phyloP scores from a whole-genome alignment of 2,329 filamentous ascomycete species.

The Aspergillus sp. region DNA sequence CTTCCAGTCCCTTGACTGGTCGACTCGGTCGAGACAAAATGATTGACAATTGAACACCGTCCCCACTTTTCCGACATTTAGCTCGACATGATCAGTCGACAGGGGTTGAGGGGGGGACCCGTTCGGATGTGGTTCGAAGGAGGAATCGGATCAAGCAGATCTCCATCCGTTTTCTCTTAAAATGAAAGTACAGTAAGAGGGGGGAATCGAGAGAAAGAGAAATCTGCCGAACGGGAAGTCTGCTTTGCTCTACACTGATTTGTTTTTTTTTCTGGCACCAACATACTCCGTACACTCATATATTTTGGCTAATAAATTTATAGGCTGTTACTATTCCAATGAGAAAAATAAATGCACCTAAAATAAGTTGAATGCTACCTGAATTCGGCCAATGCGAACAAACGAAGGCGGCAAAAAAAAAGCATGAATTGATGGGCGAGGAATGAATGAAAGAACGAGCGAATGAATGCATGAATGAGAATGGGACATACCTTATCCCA shows the following conservation, averaged over 20 bases:
- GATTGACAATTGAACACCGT: constrained; percentile 25
- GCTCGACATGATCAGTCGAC: constrained; percentile 17
- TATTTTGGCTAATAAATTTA: too few species aligned
- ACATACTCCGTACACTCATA: too few species aligned
- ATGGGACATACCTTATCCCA: background rate
- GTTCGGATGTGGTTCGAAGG: constrained; percentile 1
- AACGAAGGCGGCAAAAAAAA: background rate
- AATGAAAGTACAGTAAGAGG: too few species aligned
- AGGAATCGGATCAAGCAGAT: constrained; percentile 8
- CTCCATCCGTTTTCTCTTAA: background rate
- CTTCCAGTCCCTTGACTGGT: constrained; percentile 11
- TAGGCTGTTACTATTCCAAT: too few species aligned
- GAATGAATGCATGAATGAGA: too few species aligned
- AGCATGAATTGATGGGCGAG: too few species aligned
- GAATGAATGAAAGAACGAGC: too few species aligned
- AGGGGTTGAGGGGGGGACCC: constrained; percentile 10
- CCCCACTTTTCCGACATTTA: constrained; percentile 24
- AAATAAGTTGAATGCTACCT: background rate
- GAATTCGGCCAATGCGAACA: background rate
- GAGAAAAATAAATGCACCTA: too few species aligned
- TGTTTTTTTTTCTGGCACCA: too few species aligned
- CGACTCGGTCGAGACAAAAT: constrained; percentile 20
- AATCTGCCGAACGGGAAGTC: background rate
- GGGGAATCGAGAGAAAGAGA: background rate
- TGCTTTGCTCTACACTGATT: too few species aligned